Percentiles rank a stretch among this genome's conserved stretches.
Evolutionary conservation across 805 yeast genomes (phyloP).

Genomic region (Starmerella potacharoeniae): DNA sequence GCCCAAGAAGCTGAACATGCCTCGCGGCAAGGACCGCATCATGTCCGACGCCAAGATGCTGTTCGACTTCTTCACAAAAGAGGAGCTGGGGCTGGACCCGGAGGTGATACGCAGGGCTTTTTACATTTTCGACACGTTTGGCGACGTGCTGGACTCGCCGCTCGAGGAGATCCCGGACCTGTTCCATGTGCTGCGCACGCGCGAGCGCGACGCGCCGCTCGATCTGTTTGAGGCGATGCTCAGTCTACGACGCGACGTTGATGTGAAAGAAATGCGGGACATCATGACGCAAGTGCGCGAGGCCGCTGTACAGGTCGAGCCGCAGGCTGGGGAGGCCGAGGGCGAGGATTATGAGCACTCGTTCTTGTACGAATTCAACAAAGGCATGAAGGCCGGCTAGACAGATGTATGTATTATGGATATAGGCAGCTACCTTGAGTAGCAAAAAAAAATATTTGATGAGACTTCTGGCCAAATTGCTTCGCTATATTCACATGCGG

Average conservation of each 20-base stretch:
- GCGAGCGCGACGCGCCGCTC: conserved; percentile 68
- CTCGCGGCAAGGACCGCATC: conserved; percentile 37
- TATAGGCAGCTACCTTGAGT: too few relatives aligned
- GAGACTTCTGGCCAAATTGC: too few relatives aligned
- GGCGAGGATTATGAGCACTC: conserved; percentile 18
- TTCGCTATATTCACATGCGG: too few relatives aligned
- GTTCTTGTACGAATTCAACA: conserved; percentile 19
- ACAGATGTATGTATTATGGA: too few relatives aligned
- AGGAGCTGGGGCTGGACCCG: conserved; percentile 27
- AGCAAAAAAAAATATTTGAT: background rate
- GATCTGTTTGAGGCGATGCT: conserved; percentile 58
- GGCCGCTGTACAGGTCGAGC: conserved; percentile 21
- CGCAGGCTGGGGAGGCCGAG: conserved; percentile 8
- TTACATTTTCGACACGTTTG: conserved; percentile 48
- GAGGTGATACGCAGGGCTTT: conserved; percentile 39
- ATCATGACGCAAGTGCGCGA: conserved; percentile 27
- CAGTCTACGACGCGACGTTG: conserved; percentile 32
- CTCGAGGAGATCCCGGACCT: conserved; percentile 40
- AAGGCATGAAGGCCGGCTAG: background rate
- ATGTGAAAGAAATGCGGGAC: conserved; percentile 25
- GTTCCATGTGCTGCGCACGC: conserved; percentile 51
- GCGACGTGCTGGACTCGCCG: conserved; percentile 43
- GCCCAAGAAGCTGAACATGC: conserved; percentile 28
- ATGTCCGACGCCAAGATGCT: conserved; percentile 51
- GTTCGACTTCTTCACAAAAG: conserved; percentile 41